Base-by-base conservation (phyloP, 1,139 yeast genomes). In the Torulaspora globosa region DNA sequence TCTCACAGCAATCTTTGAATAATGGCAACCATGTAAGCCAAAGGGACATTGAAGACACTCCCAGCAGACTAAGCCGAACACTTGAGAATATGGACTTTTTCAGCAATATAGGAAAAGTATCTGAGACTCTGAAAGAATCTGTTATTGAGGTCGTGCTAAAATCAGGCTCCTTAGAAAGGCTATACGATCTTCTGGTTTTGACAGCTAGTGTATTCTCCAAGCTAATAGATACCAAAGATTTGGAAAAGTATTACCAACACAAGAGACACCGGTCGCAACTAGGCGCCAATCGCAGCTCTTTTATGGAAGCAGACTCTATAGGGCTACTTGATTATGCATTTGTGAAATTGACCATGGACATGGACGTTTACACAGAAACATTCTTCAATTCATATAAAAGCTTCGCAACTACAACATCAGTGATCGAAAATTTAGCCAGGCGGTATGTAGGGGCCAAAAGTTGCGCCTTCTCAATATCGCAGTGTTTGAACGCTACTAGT, bases 341-440 rank as follows among this genome's bases (percentile, higher is more conserved):
- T 45, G 54, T 68, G 27, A 70, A 70, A 41, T 58, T 76, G 41
- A 71, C 73, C 43, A 78, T 82, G 75, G 82, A 82, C 59, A 76
- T 77, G 65, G 79, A 76, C 31, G 69, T 73, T 10, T 82, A 75
- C 54, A 80, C 84, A 0, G 70, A 77, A 47, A 79, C 84, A 0
- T 81, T 82, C 56, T 79, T 82, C 54, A 80, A 84, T 15, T 79
- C 84, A 0, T 82, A 78, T 60, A 71, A 82, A 49, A 76, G 82
- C 51, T 82, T 82, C 55, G 76, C 82, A 41, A 71, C 84, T 0
- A 80, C 86, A 0, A 52, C 68, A 0, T 63, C 68, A 21, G 65
- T 82, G 23, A 61, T 82, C 41, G 76, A 73, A 29, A 75, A 75
- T 38, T 63, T 82, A 34, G 71, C 73, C 1, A 68, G 65, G 43